Conservation (phyloP, 164 flowering plant genomes). For the Taxillus chinensis region DNA sequence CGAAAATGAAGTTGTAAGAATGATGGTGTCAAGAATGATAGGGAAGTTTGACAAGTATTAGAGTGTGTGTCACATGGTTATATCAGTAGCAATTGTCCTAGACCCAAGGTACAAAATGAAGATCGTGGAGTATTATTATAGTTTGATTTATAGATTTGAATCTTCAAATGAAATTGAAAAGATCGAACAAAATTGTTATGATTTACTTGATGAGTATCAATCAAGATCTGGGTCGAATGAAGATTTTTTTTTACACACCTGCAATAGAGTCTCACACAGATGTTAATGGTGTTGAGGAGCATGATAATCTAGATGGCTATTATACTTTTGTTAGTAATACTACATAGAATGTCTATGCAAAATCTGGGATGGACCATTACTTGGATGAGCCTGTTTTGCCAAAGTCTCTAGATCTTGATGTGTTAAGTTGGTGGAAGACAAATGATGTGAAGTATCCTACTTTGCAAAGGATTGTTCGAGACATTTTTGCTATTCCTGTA, state of each 20-base stretch:
- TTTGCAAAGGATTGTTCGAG: background rate
- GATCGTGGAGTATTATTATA: constrained; percentile 9
- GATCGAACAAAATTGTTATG: background rate
- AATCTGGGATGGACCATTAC: constrained; percentile 9
- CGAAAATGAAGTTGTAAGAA: background rate
- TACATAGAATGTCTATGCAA: background rate
- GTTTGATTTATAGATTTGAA: constrained; percentile 2
- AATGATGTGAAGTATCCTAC: constrained; percentile 9
- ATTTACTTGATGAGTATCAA: background rate
- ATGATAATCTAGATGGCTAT: constrained; percentile 6
- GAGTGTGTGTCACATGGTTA: constrained; percentile 5
- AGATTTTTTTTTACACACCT: background rate
- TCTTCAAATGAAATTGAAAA: constrained; percentile 1
- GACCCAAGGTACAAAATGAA: constrained; percentile 12
- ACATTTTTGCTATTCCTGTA: constrained; percentile 6
- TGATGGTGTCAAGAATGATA: background rate
- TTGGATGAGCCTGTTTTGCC: constrained; percentile 10
- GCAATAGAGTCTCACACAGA: background rate
- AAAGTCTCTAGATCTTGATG: constrained; percentile 9
- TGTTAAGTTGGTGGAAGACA: constrained; percentile 9
- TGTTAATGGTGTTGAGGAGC: background rate
- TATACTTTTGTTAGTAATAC: constrained; percentile 5
- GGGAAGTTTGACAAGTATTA: constrained; percentile 5
- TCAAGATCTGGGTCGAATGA: background rate
- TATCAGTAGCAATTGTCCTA: constrained; percentile 10